A percentile compares a stretch with the other conserved stretches of the same genome.
Conservation (phyloP, 2,329 filamentous ascomycete genomes). For the Penicillium sumatraense region DNA sequence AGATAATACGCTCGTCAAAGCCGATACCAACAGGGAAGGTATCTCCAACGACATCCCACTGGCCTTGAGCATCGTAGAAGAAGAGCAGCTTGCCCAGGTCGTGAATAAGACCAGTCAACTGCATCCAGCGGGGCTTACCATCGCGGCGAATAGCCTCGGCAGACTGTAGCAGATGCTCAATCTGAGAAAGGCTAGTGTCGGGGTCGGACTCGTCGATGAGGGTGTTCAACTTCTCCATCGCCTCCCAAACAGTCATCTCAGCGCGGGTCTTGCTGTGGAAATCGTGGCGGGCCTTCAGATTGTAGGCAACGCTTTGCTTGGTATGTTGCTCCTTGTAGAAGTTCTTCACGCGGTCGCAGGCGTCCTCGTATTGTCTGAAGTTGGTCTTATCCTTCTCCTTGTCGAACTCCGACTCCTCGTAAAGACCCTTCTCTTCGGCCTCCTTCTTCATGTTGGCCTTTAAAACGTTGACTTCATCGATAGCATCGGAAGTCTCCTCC, state of each 20-base stretch:
- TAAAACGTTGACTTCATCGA: slow-evolving; percentile 65
- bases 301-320: slow-evolving; percentile 69
- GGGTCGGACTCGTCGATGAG: slow-evolving; percentile 91
- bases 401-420: slow-evolving; percentile 70
- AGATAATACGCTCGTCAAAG: slow-evolving; percentile 74
- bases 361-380: slow-evolving; percentile 82
- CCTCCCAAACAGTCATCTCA: slow-evolving; percentile 86
- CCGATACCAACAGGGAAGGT: slow-evolving; percentile 53
- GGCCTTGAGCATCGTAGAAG: slow-evolving; percentile 74
- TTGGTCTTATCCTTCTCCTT: slow-evolving; percentile 75
- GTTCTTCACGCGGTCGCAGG: slow-evolving; percentile 81
- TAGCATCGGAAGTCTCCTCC: slow-evolving; percentile 62
- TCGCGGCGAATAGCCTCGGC: slow-evolving; percentile 89
- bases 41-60: slow-evolving; percentile 88
- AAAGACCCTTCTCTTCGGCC: slow-evolving; percentile 40
- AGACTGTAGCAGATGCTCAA: slow-evolving; percentile 85
- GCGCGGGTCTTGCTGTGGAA: slow-evolving; percentile 71
- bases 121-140: slow-evolving; percentile 55
- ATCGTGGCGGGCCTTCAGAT: slow-evolving; percentile 75
- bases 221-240: slow-evolving; percentile 90
- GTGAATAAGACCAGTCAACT: slow-evolving; percentile 53
- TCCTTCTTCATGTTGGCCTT: slow-evolving; percentile 60
- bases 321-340: slow-evolving; percentile 78
- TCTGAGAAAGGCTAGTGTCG: slow-evolving; percentile 84
- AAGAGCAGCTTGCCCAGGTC: slow-evolving; percentile 53